Base-by-base conservation (phyloP, 495 filamentous ascomycete species). In the Aspergillus indologenus region DNA sequence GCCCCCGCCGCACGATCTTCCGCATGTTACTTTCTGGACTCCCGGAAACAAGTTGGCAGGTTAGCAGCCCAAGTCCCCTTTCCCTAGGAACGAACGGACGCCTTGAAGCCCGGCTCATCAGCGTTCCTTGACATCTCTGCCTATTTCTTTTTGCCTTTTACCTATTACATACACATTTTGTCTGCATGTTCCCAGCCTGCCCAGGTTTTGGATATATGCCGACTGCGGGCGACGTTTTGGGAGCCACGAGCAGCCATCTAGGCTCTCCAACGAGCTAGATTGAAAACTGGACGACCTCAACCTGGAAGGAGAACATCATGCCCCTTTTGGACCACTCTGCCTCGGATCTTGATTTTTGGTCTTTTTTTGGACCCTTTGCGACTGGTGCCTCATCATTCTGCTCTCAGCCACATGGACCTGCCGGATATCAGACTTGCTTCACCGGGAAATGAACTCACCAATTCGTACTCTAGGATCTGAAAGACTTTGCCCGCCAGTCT, bases 21-120 rank as follows among this genome's bases (percentile, higher is more conserved):
- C 91, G 94, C 70, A 97, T 98, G 94, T 86, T 91, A 75, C 92
- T 98, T 66, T 89, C 90, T 83, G 92, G 92, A 79, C 92, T 98
- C 78, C 92, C 93, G 68, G 95, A 98, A 82, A 98, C 95, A 81
- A 96, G 92, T 85, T 98, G 94, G 94, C 94, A 98, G 94, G 94
- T 98, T 89, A 95, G 94, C 90, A 87, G 70, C 76, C 73, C 77
- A 79, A 59, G 73, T 75, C 79, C 80, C 78, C 79, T 85, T 81
- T 73, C 72, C 77, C 79, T 60, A 63, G 68, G 70, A 70, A 63
- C 47, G 59, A 62, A 60, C 60, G 74, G 64, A 73, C 68, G 44
- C 55, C 71, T 54, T 56, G 43, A 19, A 47, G 46, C 49, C 58
- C 46, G 61, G 67, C 54, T 65, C 45, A 56, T 58, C 19, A 47